Conservation (phyloP, 495 filamentous ascomycete species). For the Hypoxylon cercidicola region DNA sequence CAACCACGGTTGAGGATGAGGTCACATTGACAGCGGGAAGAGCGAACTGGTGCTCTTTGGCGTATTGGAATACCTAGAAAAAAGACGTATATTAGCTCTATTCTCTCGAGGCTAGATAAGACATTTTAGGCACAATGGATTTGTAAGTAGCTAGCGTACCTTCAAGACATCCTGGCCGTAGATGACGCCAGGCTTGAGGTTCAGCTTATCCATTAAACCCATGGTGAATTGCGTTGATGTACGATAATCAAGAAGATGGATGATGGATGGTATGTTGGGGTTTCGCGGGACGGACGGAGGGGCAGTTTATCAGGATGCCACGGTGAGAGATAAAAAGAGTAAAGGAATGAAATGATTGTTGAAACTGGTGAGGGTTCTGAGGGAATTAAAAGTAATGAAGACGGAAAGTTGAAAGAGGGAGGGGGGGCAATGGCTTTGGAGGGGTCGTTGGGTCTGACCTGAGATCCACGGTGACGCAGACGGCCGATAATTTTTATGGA, state of each 20-base stretch:
- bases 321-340: constrained; percentile 8
- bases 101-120: background rate
- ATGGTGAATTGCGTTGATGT: constrained; percentile 25
- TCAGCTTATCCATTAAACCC: constrained; percentile 58
- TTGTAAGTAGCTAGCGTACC: constrained; percentile 39
- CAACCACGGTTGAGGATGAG: constrained; percentile 87
- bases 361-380: constrained; percentile 31
- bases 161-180: constrained; percentile 83
- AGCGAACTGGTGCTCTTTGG: constrained; percentile 84
- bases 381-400: constrained; percentile 37
- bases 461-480: constrained; percentile 44
- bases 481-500: constrained; percentile 37
- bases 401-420: constrained; percentile 26
- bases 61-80: constrained; percentile 72
- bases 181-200: constrained; percentile 85
- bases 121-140: background rate
- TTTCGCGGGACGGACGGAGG: background rate
- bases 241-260: constrained; percentile 2
- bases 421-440: constrained; percentile 21
- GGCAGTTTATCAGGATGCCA: constrained; percentile 3
- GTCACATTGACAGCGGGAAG: constrained; percentile 97
- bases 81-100: constrained; percentile 3
- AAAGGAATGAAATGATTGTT: constrained; percentile 16
- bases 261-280: background rate
- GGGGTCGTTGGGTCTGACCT: constrained; percentile 30